These are phyloP conservation scores for Arachis stenosperma DNA, from an alignment of 306 rosid species.

Conservation along the genomic window DNA sequence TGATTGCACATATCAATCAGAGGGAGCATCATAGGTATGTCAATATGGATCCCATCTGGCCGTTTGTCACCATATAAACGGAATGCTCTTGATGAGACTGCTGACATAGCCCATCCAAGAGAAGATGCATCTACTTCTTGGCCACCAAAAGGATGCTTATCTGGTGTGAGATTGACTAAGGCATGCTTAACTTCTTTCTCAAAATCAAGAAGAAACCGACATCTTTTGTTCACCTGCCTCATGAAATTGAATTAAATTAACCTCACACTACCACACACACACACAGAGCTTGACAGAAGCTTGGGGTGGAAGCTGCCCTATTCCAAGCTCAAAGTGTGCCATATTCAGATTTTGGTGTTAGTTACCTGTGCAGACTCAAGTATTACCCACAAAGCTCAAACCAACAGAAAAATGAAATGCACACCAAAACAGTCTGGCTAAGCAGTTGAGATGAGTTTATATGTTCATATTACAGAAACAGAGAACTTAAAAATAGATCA, in stretches of 20 bases:
- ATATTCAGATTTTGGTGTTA: constrained; percentile 26
- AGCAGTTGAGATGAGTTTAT: constrained; percentile 24
- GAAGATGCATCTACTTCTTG: constrained; percentile 87
- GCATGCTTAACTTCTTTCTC: constrained; percentile 62
- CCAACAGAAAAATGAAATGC: constrained; percentile 28
- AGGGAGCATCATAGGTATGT: constrained; percentile 94
- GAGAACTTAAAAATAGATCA: background rate
- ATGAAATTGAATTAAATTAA: constrained; percentile 36
- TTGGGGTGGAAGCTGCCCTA: background rate
- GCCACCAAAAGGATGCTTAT: constrained; percentile 81
- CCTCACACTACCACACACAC: background rate
- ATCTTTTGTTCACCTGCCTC: constrained; percentile 90
- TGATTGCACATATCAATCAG: constrained; percentile 98
- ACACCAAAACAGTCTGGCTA: background rate
- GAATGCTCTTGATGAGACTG: constrained; percentile 93
- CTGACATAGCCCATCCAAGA: constrained; percentile 99
- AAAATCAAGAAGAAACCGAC: constrained; percentile 92
- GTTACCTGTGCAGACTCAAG: background rate
- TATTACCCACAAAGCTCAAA: constrained; percentile 19
- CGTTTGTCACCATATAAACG: constrained; percentile 68
- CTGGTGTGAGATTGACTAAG: constrained; percentile 56
- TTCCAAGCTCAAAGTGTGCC: background rate
- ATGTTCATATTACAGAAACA: background rate
- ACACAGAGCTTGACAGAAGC: background rate
- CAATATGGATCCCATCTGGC: constrained; percentile 47